phyloP scores from a whole-genome alignment of 139 green algal species.

The Pleodorina starrii region DNA sequence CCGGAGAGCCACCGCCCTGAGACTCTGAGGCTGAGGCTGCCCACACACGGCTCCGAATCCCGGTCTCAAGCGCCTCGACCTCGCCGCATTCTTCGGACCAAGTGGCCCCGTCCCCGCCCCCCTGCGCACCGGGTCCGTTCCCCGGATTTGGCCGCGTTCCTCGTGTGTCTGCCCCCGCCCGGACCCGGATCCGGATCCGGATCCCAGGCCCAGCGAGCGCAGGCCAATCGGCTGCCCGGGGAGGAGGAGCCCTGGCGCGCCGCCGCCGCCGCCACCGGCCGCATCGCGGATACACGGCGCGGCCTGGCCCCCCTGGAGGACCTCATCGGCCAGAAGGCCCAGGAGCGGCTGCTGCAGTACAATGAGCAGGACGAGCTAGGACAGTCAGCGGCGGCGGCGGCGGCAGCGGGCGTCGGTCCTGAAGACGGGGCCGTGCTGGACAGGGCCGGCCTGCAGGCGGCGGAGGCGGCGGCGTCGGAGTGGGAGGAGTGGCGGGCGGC shows the following conservation, averaged over 20 bases:
- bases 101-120: too few relatives aligned
- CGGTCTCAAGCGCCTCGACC: too few relatives aligned
- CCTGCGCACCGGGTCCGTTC: too few relatives aligned
- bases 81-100: too few relatives aligned
- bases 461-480: background rate
- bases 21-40: too few relatives aligned
- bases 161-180: too few relatives aligned
- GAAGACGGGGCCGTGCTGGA: background rate
- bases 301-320: constrained; percentile 27
- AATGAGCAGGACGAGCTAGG: background rate
- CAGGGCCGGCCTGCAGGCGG: background rate
- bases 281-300: background rate
- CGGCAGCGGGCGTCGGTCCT: background rate
- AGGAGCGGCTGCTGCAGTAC: constrained; percentile 2
- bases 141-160: too few relatives aligned
- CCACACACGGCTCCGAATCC: too few relatives aligned
- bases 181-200: too few relatives aligned
- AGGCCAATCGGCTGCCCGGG: background rate
- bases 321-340: background rate
- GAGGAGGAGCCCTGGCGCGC: constrained; percentile 22
- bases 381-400: background rate
- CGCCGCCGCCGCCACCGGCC: background rate
- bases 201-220: constrained; percentile 7
- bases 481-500: constrained; percentile 4
- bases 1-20: too few relatives aligned